Percentiles rank a stretch among this genome's conserved stretches.
Conservation (phyloP, 2,329 filamentous ascomycete genomes). For the Neodidymelliopsis sp. region DNA sequence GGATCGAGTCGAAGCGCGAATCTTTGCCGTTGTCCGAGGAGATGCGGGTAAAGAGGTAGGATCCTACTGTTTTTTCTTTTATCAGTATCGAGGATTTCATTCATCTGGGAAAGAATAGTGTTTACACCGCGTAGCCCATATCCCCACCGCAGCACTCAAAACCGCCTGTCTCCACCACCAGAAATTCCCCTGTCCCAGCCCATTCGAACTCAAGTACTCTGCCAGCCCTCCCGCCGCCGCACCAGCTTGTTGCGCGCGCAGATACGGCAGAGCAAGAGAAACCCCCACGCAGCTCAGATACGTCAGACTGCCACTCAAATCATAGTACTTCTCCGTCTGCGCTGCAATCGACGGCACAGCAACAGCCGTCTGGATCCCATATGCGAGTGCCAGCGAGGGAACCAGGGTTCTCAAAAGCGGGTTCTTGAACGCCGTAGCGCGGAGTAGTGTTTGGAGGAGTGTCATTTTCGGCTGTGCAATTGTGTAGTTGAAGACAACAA, state of each 20-base stretch:
- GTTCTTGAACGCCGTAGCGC: constrained; percentile 66
- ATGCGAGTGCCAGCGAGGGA: constrained; percentile 68
- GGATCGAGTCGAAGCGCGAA: constrained; percentile 64
- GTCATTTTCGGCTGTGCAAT: too few relatives aligned
- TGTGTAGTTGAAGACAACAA: background rate
- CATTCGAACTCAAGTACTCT: constrained; percentile 39
- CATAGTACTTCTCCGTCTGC: constrained; percentile 72
- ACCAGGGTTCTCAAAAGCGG: constrained; percentile 69
- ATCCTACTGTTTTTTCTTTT: constrained; percentile 63
- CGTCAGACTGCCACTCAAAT: constrained; percentile 70
- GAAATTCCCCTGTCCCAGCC: constrained; percentile 33
- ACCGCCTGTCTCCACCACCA: constrained; percentile 69
- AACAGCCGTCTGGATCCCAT: constrained; percentile 68
- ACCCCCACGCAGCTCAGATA: constrained; percentile 70
- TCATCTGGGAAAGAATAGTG: background rate
- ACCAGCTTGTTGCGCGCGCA: constrained; percentile 62
- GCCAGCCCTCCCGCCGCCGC: constrained; percentile 47
- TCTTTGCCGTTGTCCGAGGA: constrained; percentile 64
- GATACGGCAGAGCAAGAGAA: constrained; percentile 66
- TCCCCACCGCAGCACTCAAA: constrained; percentile 61
- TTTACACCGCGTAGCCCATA: constrained; percentile 70
- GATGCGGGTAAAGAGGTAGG: constrained; percentile 70
- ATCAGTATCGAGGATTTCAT: background rate
- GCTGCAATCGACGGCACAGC: constrained; percentile 68
- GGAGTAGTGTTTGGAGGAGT: constrained; percentile 60